Conservation (phyloP, 306 rosid species). For the Vachellia pachyceras region DNA sequence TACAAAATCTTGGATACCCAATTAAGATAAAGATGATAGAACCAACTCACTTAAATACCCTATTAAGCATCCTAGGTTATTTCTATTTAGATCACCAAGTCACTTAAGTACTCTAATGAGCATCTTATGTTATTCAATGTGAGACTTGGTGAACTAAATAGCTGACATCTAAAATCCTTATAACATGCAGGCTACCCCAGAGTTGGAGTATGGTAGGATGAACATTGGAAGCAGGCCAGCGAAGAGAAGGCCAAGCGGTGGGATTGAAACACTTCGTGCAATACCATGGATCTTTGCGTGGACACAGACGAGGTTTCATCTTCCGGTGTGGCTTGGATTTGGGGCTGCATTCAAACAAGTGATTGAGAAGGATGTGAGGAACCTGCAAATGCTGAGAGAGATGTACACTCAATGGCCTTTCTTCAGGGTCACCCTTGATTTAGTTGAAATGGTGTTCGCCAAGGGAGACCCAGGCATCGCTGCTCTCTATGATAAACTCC, state of each 20-base stretch:
- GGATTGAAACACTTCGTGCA: slow-evolving; percentile 98
- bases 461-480: slow-evolving; percentile 95
- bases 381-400: slow-evolving; percentile 78
- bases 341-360: slow-evolving; percentile 76
- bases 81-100: too few relatives aligned
- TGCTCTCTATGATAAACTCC: slow-evolving; percentile 77
- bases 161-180: slow-evolving; percentile 28
- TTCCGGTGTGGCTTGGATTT: slow-evolving; percentile 97
- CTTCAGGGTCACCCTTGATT: slow-evolving; percentile 93
- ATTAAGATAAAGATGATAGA: neutral
- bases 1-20: neutral
- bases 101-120: neutral
- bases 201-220: slow-evolving; percentile 97
- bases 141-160: neutral
- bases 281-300: slow-evolving; percentile 99
- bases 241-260: slow-evolving; percentile 96
- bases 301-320: slow-evolving; percentile 98
- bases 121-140: neutral
- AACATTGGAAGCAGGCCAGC: slow-evolving; percentile 97
- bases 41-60: neutral
- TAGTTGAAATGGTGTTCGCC: slow-evolving; percentile 99
- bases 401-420: slow-evolving; percentile 98
- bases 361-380: slow-evolving; percentile 71
- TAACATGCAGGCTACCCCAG: slow-evolving; percentile 84
- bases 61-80: neutral